A percentile compares a stretch with the other conserved stretches of the same genome.
phyloP scores from a whole-genome alignment of 345 rosid species.

The Sisymbrium altissimum region DNA sequence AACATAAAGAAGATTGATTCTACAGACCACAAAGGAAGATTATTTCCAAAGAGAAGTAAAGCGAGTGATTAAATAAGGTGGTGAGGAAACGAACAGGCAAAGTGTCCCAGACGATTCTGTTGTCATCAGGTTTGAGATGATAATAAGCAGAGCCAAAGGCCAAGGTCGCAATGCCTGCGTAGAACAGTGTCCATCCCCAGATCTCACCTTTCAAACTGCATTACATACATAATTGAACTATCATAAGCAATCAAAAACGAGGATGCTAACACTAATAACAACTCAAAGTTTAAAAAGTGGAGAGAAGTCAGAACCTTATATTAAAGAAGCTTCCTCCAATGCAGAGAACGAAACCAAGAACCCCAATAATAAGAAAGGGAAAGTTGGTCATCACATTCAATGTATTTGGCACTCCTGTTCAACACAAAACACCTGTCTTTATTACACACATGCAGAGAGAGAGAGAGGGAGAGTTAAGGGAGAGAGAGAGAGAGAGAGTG shows the following conservation, averaged over 20 bases:
- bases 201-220: conserved; percentile 72
- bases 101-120: conserved; percentile 65
- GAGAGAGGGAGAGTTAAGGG: background rate
- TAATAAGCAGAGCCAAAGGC: conserved; percentile 90
- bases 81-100: conserved; percentile 65
- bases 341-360: conserved; percentile 69
- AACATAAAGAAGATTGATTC: background rate
- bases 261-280: background rate
- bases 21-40: background rate
- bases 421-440: conserved; percentile 22
- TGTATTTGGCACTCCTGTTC: conserved; percentile 79
- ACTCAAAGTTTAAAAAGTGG: background rate
- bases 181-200: conserved; percentile 78
- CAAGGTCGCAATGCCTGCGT: conserved; percentile 56
- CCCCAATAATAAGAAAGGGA: conserved; percentile 77
- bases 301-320: conserved; percentile 47
- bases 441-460: conserved; percentile 18
- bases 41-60: background rate
- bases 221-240: background rate
- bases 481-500: background rate
- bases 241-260: background rate
- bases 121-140: conserved; percentile 79
- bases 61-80: background rate
- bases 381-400: conserved; percentile 84
- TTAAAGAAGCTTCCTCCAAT: conserved; percentile 63